Percentiles rank a stretch among this genome's conserved stretches.
Conservation (phyloP, 495 filamentous ascomycete species). For the Wilcoxina mikolae region DNA sequence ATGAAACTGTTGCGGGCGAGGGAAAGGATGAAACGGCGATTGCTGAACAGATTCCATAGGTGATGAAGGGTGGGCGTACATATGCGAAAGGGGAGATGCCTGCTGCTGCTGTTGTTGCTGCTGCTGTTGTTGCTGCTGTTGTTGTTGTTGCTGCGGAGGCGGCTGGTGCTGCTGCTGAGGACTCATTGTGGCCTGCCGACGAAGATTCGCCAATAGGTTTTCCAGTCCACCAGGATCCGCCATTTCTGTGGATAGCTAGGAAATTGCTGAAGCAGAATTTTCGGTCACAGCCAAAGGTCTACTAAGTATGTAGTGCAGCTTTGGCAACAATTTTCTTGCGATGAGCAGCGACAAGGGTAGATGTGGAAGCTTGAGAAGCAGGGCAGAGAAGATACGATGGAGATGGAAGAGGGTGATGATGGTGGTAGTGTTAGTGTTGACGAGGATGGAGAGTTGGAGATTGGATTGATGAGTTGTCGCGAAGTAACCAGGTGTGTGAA, state of each 20-base stretch:
- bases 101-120: conserved; percentile 18
- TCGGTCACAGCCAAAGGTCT: neutral
- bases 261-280: neutral
- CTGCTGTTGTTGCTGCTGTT: conserved; percentile 8
- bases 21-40: conserved; percentile 24
- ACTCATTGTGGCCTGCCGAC: conserved; percentile 25
- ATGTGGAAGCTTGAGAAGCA: too few species aligned
- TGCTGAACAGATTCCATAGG: conserved; percentile 19
- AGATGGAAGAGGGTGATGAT: too few species aligned
- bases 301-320: too few species aligned
- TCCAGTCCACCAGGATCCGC: conserved; percentile 11
- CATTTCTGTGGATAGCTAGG: conserved; percentile 5
- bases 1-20: conserved; percentile 24
- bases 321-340: too few species aligned
- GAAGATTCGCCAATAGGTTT: conserved; percentile 22
- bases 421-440: too few species aligned
- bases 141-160: conserved; percentile 13
- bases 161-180: conserved; percentile 16
- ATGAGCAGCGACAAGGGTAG: too few species aligned
- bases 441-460: too few species aligned
- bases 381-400: too few species aligned
- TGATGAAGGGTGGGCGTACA: conserved; percentile 14
- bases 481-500: too few species aligned
- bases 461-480: too few species aligned
- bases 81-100: conserved; percentile 10